Base-by-base conservation (phyloP, 202 grass and related monocot genomes). In the Panicum virgatum region DNA sequence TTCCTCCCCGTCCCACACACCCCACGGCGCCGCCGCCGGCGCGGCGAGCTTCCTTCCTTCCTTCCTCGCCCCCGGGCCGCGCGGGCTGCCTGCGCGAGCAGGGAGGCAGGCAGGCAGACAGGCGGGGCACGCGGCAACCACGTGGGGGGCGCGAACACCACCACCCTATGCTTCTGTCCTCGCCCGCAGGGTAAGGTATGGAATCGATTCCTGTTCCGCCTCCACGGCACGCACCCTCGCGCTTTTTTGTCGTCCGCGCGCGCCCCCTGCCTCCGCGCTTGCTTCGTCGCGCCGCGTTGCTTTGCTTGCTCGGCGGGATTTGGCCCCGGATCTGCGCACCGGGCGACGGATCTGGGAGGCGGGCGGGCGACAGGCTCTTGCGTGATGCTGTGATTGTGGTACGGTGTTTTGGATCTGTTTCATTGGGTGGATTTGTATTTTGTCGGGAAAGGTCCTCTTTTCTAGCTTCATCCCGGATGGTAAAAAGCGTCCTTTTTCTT, bases 101-200 rank as follows among this genome's bases (percentile, higher is more conserved):
- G 38, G 48, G 56, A 61, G 58, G 58, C 26, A 61, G 52, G 52
- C 22, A 29, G 46, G n/a, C n/a, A n/a, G n/a, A n/a, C 22, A 29
- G 46, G 34, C 53, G 3, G 27, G 77, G 51, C 72, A 85, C 73
- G 72, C 72, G 47, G 54, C 82, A 32, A 53, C 64, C 88, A 82
- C 88, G 88, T 89, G 88, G 73, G 72, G 72, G 50, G 5, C 45
- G 46, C 47, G 74, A 69, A 14, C 44, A 12, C 44, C 82, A 45
- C 82, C 56, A 18, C 13, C 82, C 51, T 86, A 80, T 83, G 83
- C 83, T n/a, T 79, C 77, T 80, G 48, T 42, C 79, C 74, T 86
- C 73, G 69, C 84, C 88, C 62, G 74, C 84, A 82, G 67, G 45
- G 69, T 76, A 86, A 90, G 88, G 88, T 83, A 75, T 63, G 75